Base-by-base conservation (phyloP, 106 monocot genomes). In the Dendrobium huoshanense region DNA sequence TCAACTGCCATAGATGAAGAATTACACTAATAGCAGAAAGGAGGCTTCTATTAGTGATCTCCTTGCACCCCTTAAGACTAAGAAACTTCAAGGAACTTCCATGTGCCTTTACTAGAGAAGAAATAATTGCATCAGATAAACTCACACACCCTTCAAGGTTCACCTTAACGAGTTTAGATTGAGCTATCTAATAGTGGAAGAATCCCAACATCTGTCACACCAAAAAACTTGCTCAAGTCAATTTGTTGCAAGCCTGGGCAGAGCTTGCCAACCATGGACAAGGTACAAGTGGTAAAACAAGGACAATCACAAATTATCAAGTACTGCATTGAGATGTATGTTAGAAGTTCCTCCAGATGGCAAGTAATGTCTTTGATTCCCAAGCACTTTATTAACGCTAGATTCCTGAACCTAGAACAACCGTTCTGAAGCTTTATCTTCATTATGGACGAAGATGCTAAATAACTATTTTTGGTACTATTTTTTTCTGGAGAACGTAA, bases 21-120 rank as follows among this genome's bases (percentile, higher is more conserved):
- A 31, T 31, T 31, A 31, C 31, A 31, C 31, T 31, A 31, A 31
- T 31, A 31, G 1, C 31, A 31, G 1, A 31, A 31, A 94, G 27
- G 19, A 94, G 79, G 79, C 81, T 86, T 58, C 41, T 80, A 79
- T 96, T 94, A 31, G 90, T 92, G 68, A 96, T 81, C 84, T 82
- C 94, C 65, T 61, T 82, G 79, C 96, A 96, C 7, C 92, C 94
- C 16, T 87, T 83, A 19, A 96, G 88, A 70, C 87, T 86, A 44
- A 96, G 94, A 17, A 81, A 11, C 84, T 88, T 54, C 25, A 96
- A 87, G 31, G 87, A 83, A 67, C 75, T 80, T 61, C 94, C 92
- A 78, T 92, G 93, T 7, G 33, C 70, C 79, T 83, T 89, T 24
- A 83, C 88, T 9, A 96, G 80, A 9, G 81, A 72, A 78, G 72